phyloP scores from a whole-genome alignment of 225 moss, liverwort and hornwort species.

The Sphagnum contortum region DNA sequence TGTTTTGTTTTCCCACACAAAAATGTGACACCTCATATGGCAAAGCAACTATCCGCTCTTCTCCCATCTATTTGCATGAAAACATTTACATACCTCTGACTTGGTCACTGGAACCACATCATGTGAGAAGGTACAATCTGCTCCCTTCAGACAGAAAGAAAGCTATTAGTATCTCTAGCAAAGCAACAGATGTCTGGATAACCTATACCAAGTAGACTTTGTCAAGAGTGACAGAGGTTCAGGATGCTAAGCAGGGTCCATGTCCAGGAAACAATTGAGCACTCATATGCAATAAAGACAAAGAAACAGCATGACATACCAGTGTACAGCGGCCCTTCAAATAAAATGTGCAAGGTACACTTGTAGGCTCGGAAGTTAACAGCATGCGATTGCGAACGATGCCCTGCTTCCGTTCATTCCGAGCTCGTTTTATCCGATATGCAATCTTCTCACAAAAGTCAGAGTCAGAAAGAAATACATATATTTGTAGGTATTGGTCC shows the following conservation, averaged over 20 bases:
- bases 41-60: neutral
- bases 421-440: conserved; percentile 78
- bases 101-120: conserved; percentile 90
- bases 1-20: too few species aligned
- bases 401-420: conserved; percentile 83
- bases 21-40: too few species aligned
- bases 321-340: conserved; percentile 91
- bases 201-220: too few species aligned
- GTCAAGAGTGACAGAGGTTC: too few species aligned
- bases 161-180: too few species aligned
- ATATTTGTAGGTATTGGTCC: too few species aligned
- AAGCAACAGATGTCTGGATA: too few species aligned
- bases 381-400: conserved; percentile 50
- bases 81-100: conserved; percentile 46
- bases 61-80: neutral
- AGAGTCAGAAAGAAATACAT: too few species aligned
- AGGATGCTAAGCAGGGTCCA: too few species aligned
- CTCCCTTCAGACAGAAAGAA: conserved; percentile 28
- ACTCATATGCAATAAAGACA: neutral
- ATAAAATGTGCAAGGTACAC: conserved; percentile 76
- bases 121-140: conserved; percentile 83
- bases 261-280: too few species aligned
- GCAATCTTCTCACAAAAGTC: conserved; percentile 31
- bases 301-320: conserved; percentile 22
- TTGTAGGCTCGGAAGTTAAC: conserved; percentile 49